Conservation (phyloP, 495 filamentous ascomycete species). For the Lasiosphaeria hispida region DNA sequence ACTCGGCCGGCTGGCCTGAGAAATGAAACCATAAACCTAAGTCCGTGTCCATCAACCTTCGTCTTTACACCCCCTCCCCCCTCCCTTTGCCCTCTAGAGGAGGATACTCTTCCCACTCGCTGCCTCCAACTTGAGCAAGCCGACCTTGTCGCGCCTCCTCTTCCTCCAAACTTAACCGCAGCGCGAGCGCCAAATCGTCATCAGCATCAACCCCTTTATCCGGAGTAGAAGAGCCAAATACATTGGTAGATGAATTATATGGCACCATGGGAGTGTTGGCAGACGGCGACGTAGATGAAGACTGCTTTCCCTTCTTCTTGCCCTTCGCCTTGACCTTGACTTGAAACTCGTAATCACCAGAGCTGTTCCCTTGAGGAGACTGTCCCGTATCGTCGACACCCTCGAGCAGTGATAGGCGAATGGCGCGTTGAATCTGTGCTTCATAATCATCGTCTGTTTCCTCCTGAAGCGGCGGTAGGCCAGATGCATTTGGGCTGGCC, state of each 20-base stretch:
- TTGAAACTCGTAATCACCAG: constrained; percentile 47
- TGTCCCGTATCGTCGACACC: constrained; percentile 35
- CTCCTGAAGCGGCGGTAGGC: constrained; percentile 29
- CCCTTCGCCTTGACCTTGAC: constrained; percentile 51
- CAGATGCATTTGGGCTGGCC: constrained; percentile 27
- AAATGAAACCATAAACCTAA: too few relatives aligned
- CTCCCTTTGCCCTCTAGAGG: constrained; percentile 44
- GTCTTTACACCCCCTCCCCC: constrained; percentile 29
- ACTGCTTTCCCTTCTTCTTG: constrained; percentile 37
- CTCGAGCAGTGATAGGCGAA: constrained; percentile 71
- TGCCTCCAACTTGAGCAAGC: not conserved
- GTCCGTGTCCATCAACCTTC: too few relatives aligned
- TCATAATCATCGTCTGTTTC: constrained; percentile 63
- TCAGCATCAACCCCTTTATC: constrained; percentile 37
- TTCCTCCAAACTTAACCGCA: constrained; percentile 82
- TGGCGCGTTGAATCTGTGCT: constrained; percentile 76
- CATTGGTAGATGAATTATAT: constrained; percentile 20
- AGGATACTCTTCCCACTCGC: constrained; percentile 49
- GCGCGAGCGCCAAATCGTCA: constrained; percentile 78
- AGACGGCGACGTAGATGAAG: constrained; percentile 38
- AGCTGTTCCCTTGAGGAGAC: constrained; percentile 30
- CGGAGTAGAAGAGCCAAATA: not conserved
- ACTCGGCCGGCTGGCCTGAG: too few relatives aligned
- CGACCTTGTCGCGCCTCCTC: constrained; percentile 49
- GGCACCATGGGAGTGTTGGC: constrained; percentile 25